These are phyloP conservation scores for Atalantia buxifolia DNA, from an alignment of 345 rosid genomes.

Conservation along the genomic window DNA sequence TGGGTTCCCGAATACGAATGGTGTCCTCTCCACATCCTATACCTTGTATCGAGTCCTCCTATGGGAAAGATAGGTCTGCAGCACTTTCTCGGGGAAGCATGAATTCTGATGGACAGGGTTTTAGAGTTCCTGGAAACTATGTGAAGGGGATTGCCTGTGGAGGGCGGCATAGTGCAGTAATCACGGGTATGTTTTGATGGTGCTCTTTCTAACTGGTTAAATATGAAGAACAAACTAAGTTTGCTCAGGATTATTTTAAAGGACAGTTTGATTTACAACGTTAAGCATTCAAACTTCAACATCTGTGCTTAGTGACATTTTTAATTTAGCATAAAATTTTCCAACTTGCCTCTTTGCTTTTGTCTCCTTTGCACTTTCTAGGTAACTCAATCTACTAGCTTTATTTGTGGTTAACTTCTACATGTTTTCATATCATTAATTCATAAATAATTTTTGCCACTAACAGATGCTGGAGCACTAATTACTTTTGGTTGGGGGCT, in stretches of 20 bases:
- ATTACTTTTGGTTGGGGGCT: slow-evolving; percentile 99
- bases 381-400: not conserved
- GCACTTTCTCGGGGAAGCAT: slow-evolving; percentile 48
- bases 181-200: slow-evolving; percentile 55
- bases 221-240: slow-evolving; percentile 2
- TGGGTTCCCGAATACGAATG: slow-evolving; percentile 87
- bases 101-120: slow-evolving; percentile 54
- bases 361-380: not conserved
- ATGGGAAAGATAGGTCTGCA: slow-evolving; percentile 48
- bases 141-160: slow-evolving; percentile 91
- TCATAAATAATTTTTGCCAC: slow-evolving; percentile 17
- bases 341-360: not conserved
- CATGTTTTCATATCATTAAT: not conserved
- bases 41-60: slow-evolving; percentile 66
- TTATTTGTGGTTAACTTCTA: not conserved
- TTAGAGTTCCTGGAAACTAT: slow-evolving; percentile 77
- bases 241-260: not conserved
- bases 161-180: slow-evolving; percentile 92
- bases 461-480: slow-evolving; percentile 89
- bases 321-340: not conserved
- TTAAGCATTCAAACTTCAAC: not conserved
- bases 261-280: not conserved
- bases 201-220: slow-evolving; percentile 1
- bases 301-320: not conserved
- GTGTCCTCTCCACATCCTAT: slow-evolving; percentile 95